Base-by-base conservation (phyloP, 257 asterid genomes). In the Ilex aquifolium region DNA sequence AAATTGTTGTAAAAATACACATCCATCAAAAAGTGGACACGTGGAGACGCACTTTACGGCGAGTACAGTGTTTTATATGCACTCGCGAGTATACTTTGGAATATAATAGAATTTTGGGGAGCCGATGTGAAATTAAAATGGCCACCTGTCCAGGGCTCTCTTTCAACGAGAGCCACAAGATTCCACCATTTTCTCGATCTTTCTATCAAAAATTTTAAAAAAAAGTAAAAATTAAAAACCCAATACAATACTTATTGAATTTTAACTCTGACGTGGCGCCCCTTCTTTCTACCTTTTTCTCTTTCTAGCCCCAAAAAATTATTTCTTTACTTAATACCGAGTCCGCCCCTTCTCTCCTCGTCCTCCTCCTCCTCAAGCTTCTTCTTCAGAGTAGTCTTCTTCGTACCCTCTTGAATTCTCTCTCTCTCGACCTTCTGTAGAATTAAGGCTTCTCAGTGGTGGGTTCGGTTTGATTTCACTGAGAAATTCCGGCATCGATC, bases 161-260 rank as follows among this genome's bases (percentile, higher is more conserved):
- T 64, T 85, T 83, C 46, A 85, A 66, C 78, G 57, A 63, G 59
- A 81, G 83, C 97, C 95, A 90, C 97, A 81, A 72, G 83, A 79
- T 61, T 67, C 82, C 77, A 71, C 52, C 60, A 72, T 78, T 71
- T 83, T 85, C 85, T 83, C 81, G 78, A 72, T 61, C 67, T 42
- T 80, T 80, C 83, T 65, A 65, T 58, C 3, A 0, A 8, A 62
- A 31, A 21, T 21, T 21, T n/a, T 30, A 15, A 36, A 66, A 17
- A 2, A 46, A 36, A 49, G 15, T 21, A n/a, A 40, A 67, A n/a
- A 3, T 31, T n/a, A 49, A 57, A 13, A 52, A 21, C 27, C 27
- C 14, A 59, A 44, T 51, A 36, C 44, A 56, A 14, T 32, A 69
- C 11, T 16, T 66, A 36, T 8, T 76, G 56, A 7, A 4, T 69